A percentile compares a stretch with the other conserved stretches of the same genome.
phyloP scores from a whole-genome alignment of 1,139 yeast species.

The Hansenula sp. region DNA sequence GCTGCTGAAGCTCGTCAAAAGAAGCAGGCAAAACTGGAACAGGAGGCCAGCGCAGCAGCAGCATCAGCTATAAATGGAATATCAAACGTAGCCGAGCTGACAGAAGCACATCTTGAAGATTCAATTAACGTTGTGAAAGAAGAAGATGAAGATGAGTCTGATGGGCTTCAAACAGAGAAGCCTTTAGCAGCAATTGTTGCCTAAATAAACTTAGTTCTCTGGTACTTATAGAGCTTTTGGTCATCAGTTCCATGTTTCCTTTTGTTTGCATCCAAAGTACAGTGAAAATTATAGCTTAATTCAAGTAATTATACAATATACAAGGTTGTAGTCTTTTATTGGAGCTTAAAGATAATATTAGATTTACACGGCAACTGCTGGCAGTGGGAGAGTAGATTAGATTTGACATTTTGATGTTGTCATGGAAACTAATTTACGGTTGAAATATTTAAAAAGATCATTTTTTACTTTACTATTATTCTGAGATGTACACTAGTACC shows the following conservation, averaged over 20 bases:
- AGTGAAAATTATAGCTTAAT: too few relatives aligned
- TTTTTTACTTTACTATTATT: background rate
- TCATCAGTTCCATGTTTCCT: too few relatives aligned
- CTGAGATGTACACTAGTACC: background rate
- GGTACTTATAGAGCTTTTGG: too few relatives aligned
- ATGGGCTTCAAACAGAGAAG: background rate
- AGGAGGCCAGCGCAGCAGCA: conserved; percentile 10
- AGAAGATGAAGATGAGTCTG: conserved; percentile 1
- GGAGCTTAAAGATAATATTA: too few relatives aligned
- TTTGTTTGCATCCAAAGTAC: too few relatives aligned
- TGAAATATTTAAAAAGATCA: too few relatives aligned
- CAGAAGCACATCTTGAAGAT: background rate
- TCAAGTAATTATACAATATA: too few relatives aligned
- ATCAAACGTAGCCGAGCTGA: background rate
- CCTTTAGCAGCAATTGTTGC: background rate
- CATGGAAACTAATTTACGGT: background rate
- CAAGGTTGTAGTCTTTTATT: too few relatives aligned
- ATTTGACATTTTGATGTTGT: too few relatives aligned
- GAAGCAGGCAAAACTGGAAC: conserved; percentile 10
- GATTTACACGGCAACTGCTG: too few relatives aligned
- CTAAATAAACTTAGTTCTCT: background rate
- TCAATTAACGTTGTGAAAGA: conserved; percentile 4
- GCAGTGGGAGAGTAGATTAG: too few relatives aligned
- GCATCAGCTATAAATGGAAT: conserved; percentile 4
- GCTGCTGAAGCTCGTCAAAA: conserved; percentile 27